Base-by-base conservation (phyloP, 83 land plant species). In the Thuja plicata region DNA sequence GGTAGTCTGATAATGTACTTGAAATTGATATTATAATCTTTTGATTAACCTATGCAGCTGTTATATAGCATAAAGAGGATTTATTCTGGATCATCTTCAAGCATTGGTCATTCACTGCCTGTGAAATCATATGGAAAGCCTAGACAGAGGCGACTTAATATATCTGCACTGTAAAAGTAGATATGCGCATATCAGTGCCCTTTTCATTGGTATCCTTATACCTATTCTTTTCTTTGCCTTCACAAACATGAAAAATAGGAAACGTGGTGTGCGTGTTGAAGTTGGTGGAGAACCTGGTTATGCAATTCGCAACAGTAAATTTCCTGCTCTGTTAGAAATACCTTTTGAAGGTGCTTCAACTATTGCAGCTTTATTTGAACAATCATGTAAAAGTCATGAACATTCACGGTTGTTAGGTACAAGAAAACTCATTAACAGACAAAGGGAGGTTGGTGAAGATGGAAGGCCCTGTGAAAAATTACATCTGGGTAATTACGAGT, bases 321-420 rank as follows among this genome's bases (percentile, higher is more conserved):
- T 90, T 90, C 84, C 87, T 32, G 85, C 89, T 71, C 86, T 91
- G 50, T 48, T 93, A 41, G 93, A 90, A 86, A 89, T 90, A 32
- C 93, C 94, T 48, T 92, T 91, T 90, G 94, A 93, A 87, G 94
- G 94, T 27, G 94, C 94, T 62, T 86, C 76, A 41, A 93, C 94
- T 5, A 77, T 93, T 86, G 94, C 94, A 8, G 83, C 74, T 77
- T 82, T 92, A 12, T 93, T 92, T 90, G 91, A 93, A 90, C 93
- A 93, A 77, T 91, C 91, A 43, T 93, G 94, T 87, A 27, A 55
- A 34, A 43, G 83, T 37, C 41, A 93, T 54, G 30, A 88, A 37
- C 80, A 79, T 34, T 60, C 45, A 21, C 89, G 50, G 19, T 74
- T 88, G 71, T 73, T 93, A 48, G 94, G 94, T 34, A 89, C 93